Evolutionary conservation across 106 monocot genomes (phyloP).

Genomic region (Acorus calamus): DNA sequence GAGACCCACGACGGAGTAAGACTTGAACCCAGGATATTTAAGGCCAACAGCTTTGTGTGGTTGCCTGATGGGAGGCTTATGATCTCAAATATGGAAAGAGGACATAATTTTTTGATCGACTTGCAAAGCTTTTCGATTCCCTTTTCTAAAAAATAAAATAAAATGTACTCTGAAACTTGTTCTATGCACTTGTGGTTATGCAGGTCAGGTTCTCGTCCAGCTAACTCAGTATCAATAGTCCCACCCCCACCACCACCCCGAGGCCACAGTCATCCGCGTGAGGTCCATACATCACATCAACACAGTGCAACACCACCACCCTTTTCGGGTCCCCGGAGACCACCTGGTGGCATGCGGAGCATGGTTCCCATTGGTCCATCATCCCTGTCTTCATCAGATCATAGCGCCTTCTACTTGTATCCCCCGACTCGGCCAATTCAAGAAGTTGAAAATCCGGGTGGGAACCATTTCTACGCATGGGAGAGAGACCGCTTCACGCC

Average conservation of each 20-base stretch:
- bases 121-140: too few relatives aligned
- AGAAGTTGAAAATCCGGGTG: slow-evolving; percentile 16
- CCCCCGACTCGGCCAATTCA: slow-evolving; percentile 11
- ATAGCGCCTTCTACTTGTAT: slow-evolving; percentile 23
- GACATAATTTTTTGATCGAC: too few relatives aligned
- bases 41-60: too few relatives aligned
- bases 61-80: too few relatives aligned
- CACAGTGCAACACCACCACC: slow-evolving; percentile 11
- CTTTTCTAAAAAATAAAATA: too few relatives aligned
- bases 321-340: slow-evolving; percentile 9
- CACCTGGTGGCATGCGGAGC: slow-evolving; percentile 3
- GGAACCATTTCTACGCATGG: slow-evolving; percentile 38
- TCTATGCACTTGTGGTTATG: not conserved
- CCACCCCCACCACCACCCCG: slow-evolving; percentile 23
- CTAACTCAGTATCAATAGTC: slow-evolving; percentile 21
- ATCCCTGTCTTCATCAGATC: slow-evolving; percentile 4
- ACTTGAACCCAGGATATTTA: too few relatives aligned
- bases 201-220: slow-evolving; percentile 33
- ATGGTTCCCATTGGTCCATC: slow-evolving; percentile 13
- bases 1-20: too few relatives aligned
- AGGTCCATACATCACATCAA: slow-evolving; percentile 15
- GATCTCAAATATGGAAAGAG: too few relatives aligned
- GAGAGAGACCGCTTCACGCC: slow-evolving; percentile 38
- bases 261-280: slow-evolving; percentile 8
- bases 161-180: too few relatives aligned